phyloP scores from a whole-genome alignment of 768 basidiomycete species.

The Trametes villosa region DNA sequence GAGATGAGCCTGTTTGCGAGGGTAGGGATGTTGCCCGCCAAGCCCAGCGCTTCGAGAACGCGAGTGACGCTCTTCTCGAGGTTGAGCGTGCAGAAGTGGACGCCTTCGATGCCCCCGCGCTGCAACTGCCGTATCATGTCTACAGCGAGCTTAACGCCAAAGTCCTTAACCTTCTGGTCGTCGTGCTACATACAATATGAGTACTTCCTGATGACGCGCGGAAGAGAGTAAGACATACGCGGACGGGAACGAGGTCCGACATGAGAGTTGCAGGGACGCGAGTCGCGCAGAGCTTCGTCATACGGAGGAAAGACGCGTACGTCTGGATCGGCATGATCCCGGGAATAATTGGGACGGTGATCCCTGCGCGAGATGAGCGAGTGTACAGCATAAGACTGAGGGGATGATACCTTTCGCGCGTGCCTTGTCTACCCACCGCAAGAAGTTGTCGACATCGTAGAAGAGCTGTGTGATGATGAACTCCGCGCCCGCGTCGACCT shows the following conservation, averaged over 20 bases:
- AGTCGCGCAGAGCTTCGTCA: slow-evolving; percentile 88
- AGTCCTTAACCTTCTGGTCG: slow-evolving; percentile 92
- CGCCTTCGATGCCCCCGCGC: slow-evolving; percentile 62
- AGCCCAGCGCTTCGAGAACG: slow-evolving; percentile 78
- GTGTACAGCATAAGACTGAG: not conserved
- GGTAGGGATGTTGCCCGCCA: slow-evolving; percentile 54
- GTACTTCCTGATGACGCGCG: not conserved
- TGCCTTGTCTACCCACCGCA: slow-evolving; percentile 76
- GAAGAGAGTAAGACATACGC: slow-evolving; percentile 49
- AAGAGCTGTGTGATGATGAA: slow-evolving; percentile 97
- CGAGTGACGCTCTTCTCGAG: slow-evolving; percentile 93
- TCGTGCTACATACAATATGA: slow-evolving; percentile 66
- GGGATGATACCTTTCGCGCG: slow-evolving; percentile 64
- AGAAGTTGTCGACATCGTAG: slow-evolving; percentile 91
- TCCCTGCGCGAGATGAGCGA: slow-evolving; percentile 55
- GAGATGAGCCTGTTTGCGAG: slow-evolving; percentile 69
- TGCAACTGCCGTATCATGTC: slow-evolving; percentile 72
- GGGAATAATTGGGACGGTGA: slow-evolving; percentile 88
- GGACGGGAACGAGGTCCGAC: slow-evolving; percentile 71
- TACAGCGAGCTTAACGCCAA: slow-evolving; percentile 86
- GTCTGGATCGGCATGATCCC: slow-evolving; percentile 99
- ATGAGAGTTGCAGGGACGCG: slow-evolving; percentile 71
- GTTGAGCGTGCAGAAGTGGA: slow-evolving; percentile 97
- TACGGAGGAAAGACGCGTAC: slow-evolving; percentile 88
- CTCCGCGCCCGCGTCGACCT: slow-evolving; percentile 94